Evolutionary conservation across 2,329 filamentous ascomycete genomes (phyloP).

Genomic region (Stachybotrys elegans): DNA sequence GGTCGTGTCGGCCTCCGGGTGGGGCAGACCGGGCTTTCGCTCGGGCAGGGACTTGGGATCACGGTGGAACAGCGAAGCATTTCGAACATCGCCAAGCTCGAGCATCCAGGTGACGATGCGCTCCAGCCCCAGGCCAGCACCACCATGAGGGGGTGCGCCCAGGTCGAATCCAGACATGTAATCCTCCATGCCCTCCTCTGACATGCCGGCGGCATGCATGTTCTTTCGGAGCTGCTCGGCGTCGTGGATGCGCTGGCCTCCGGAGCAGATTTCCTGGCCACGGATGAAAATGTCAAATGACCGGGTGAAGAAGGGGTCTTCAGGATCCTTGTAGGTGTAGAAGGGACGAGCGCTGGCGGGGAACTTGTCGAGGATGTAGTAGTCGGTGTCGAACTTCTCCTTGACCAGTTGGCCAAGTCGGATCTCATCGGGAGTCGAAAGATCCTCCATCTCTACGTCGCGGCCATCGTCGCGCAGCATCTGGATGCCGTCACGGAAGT

Average conservation of each 20-base stretch:
- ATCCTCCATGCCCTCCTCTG: conserved; percentile 80
- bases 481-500: conserved; percentile 73
- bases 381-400: conserved; percentile 82
- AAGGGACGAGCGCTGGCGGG: conserved; percentile 79
- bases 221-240: conserved; percentile 67
- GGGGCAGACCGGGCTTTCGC: conserved; percentile 62
- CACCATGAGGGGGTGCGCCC: conserved; percentile 83
- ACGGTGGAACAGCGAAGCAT: conserved; percentile 80
- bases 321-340: conserved; percentile 80
- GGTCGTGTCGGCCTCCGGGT: conserved; percentile 79
- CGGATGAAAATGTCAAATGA: conserved; percentile 94
- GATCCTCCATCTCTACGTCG: conserved; percentile 68
- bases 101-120: conserved; percentile 82
- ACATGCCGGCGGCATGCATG: conserved; percentile 71
- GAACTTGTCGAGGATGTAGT: conserved; percentile 94
- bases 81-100: conserved; percentile 81
- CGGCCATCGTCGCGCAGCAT: conserved; percentile 82
- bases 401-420: conserved; percentile 79
- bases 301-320: conserved; percentile 71
- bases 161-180: conserved; percentile 86
- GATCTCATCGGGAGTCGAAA: conserved; percentile 82
- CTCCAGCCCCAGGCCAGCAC: conserved; percentile 85
- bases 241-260: conserved; percentile 89
- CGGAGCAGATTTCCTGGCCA: conserved; percentile 87
- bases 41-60: conserved; percentile 83